Evolutionary conservation across 768 basidiomycete species (phyloP), one percentile per base, ranked within the genome.

Genomic region (Podaxis rugospora): DNA sequence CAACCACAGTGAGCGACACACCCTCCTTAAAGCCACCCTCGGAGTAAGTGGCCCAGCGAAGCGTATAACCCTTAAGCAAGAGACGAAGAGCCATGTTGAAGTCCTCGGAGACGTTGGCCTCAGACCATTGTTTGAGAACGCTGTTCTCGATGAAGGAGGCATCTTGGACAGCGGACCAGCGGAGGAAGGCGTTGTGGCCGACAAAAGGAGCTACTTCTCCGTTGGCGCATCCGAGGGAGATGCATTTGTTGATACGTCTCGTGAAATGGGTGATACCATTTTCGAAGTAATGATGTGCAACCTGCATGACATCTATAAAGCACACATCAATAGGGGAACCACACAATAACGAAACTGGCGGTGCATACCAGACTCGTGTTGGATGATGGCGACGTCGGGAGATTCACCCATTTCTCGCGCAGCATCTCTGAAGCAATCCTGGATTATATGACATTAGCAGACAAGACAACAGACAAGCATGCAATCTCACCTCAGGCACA

Each of bases 251-350:
- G 74, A 95, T 92, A 35, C 92, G 83, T n/a, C 84, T 84, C 4
- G 93, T 95, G 76, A 95, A 95, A 75, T 88, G 88, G 4, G 93
- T 88, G 69, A 95, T 87, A 3, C 90, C 91, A 68, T 93, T 93
- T 72, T 95, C 93, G 65, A 95, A 94, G 74, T 92, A 94, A 69
- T 93, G 89, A 70, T 90, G 75, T 0, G 87, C 92, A 66, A 93
- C 93, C 71, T 93, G 90, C 88, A 93, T 91, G 63, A 93, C 92
- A 66, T 91, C 87, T 78, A 63, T 66, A 13, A 47, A 40, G 2
- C 14, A 37, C 10, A 11, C 35, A 37, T 54, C 28, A 51, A 57
- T 40, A 18, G 55, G 49, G 25, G 7, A 27, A 18, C 13, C 28
- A 1, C 28, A 1, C 55, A 2, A 37, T 16, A 51, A 40, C 58